Evolutionary conservation across 345 rosid species (phyloP).

Genomic region (Crucihimalaya himalaica): DNA sequence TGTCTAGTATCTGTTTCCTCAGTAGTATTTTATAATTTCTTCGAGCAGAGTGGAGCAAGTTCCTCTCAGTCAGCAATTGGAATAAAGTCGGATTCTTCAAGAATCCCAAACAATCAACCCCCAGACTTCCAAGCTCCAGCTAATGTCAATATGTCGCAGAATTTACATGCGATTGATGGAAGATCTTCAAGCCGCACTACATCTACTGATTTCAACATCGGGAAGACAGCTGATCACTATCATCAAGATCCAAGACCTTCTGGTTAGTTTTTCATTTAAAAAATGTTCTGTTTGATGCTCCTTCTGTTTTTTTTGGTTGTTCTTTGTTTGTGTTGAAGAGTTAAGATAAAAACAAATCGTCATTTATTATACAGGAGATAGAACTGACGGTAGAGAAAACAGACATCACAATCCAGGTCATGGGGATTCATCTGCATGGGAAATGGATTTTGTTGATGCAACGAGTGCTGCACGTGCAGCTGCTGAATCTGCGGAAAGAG

Average conservation of each 20-base stretch:
- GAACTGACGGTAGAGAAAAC: constrained; percentile 43
- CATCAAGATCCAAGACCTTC: constrained; percentile 41
- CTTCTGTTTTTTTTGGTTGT: background rate
- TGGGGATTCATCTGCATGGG: constrained; percentile 47
- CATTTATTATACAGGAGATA: constrained; percentile 47
- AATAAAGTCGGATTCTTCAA: constrained; percentile 42
- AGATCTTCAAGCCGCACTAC: constrained; percentile 43
- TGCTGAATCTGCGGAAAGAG: constrained; percentile 96
- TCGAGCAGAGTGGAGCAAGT: constrained; percentile 67
- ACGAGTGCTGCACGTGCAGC: constrained; percentile 92
- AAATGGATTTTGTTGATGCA: constrained; percentile 80
- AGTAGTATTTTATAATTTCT: constrained; percentile 18
- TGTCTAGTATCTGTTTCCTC: constrained; percentile 17
- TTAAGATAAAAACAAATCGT: background rate
- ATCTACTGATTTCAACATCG: constrained; percentile 31
- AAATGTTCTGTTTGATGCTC: background rate
- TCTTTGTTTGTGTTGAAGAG: constrained; percentile 2
- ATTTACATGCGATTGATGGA: constrained; percentile 38
- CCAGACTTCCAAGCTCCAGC: constrained; percentile 42
- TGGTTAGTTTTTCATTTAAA: constrained; percentile 40
- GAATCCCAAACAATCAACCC: constrained; percentile 44
- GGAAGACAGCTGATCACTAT: constrained; percentile 18
- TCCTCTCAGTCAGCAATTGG: constrained; percentile 42
- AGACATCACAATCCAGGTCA: constrained; percentile 47
- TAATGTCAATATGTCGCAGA: constrained; percentile 26